These are phyloP conservation scores for Yamadazyma jaroonii DNA, from an alignment of 1,139 yeast genomes.

Conservation along the genomic window DNA sequence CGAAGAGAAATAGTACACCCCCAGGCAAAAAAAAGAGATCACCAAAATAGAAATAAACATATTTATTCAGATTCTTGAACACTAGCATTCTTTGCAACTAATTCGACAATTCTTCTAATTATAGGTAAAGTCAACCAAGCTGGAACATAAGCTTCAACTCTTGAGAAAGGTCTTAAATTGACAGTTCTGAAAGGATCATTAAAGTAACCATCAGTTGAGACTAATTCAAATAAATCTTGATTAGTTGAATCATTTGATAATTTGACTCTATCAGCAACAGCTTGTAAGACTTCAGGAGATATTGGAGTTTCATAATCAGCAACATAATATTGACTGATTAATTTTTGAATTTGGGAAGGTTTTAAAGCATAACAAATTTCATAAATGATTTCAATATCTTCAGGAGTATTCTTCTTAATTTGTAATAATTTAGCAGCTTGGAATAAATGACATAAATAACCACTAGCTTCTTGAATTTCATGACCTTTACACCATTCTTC, in stretches of 20 bases:
- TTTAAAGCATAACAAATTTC: constrained; percentile 94
- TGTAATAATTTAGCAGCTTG: constrained; percentile 95
- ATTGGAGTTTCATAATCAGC: constrained; percentile 97
- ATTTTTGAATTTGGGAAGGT: constrained; percentile 91
- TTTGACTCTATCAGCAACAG: constrained; percentile 83
- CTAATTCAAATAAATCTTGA: constrained; percentile 67
- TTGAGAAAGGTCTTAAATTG: constrained; percentile 78
- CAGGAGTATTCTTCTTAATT: constrained; percentile 83
- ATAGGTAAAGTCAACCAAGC: constrained; percentile 90
- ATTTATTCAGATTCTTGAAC: constrained; percentile 29
- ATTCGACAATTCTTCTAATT: constrained; percentile 82
- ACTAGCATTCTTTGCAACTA: constrained; percentile 79
- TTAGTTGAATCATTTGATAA: constrained; percentile 50
- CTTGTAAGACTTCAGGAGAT: constrained; percentile 76
- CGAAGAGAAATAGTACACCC: constrained; percentile 4
- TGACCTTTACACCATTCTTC: constrained; percentile 99
- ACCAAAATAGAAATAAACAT: too few relatives aligned
- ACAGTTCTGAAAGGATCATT: constrained; percentile 86
- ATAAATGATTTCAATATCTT: constrained; percentile 88
- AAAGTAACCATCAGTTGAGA: constrained; percentile 78
- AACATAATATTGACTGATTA: constrained; percentile 83
- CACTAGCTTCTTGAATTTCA: constrained; percentile 87
- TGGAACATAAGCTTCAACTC: constrained; percentile 96
- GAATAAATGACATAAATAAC: constrained; percentile 80
- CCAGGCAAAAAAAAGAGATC: too few relatives aligned